Conservation (phyloP, 1,139 yeast genomes). For the Eremothecium gossypii region DNA sequence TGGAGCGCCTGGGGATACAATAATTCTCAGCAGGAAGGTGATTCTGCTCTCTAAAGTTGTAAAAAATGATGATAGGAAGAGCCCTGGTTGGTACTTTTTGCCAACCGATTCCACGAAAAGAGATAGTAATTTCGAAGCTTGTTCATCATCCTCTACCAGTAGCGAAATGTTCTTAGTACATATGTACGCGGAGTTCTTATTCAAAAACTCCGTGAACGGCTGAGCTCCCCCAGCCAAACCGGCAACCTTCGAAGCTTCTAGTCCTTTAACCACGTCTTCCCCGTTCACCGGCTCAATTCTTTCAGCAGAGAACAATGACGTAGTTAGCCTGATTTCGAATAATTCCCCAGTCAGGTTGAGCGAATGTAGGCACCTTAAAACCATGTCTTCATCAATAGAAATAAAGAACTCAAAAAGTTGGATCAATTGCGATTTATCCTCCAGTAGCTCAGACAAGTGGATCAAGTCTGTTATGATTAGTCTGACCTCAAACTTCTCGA, state of each 20-base stretch:
- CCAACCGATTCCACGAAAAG: constrained; percentile 37
- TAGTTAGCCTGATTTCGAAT: constrained; percentile 61
- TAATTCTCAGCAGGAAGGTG: constrained; percentile 50
- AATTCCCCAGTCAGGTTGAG: constrained; percentile 39
- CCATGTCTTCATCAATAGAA: constrained; percentile 33
- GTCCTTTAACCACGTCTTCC: constrained; percentile 28
- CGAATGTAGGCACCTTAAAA: constrained; percentile 36
- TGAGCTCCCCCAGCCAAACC: constrained; percentile 21
- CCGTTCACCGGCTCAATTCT: constrained; percentile 17
- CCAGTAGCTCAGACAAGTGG: constrained; percentile 30
- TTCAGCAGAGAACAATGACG: constrained; percentile 37
- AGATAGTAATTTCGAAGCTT: constrained; percentile 38
- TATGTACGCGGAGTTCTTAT: constrained; percentile 23
- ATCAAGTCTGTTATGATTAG: constrained; percentile 32
- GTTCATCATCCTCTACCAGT: constrained; percentile 32
- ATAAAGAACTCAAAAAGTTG: constrained; percentile 40
- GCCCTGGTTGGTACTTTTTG: constrained; percentile 26
- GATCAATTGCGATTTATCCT: constrained; percentile 34
- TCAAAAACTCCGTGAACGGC: constrained; percentile 27
- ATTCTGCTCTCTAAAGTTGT: constrained; percentile 35
- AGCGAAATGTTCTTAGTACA: constrained; percentile 24
- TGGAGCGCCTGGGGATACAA: constrained; percentile 51
- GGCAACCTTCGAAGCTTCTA: constrained; percentile 25
- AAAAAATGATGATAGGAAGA: constrained; percentile 32
- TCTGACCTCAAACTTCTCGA: constrained; percentile 34